A percentile compares a stretch with the other conserved stretches of the same genome.
Evolutionary conservation across 1,139 yeast genomes (phyloP).

Genomic region (Saccharomyces hybrid): DNA sequence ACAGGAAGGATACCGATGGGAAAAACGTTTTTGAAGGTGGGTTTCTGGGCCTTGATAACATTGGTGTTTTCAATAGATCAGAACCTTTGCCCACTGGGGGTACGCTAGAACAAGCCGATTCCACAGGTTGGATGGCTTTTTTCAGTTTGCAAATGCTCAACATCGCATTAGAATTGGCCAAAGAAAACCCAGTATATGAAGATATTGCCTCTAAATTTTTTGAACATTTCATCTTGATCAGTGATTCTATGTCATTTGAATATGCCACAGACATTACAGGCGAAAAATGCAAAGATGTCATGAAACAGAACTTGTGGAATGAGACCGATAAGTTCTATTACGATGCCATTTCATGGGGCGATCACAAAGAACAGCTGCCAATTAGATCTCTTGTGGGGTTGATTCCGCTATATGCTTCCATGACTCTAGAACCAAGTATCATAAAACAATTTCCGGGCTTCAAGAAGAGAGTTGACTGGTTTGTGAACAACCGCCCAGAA

Average conservation of each 20-base stretch:
- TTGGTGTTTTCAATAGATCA: conserved; percentile 88
- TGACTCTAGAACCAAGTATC: conserved; percentile 83
- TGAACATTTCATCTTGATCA: conserved; percentile 86
- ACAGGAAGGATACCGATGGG: conserved; percentile 82
- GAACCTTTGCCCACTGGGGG: conserved; percentile 96
- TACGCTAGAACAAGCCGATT: conserved; percentile 85
- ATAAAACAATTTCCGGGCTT: conserved; percentile 75
- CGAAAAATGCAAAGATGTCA: conserved; percentile 37
- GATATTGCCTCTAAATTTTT: conserved; percentile 93
- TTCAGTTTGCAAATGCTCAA: conserved; percentile 87
- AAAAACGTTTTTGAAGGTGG: conserved; percentile 94
- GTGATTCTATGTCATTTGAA: conserved; percentile 83
- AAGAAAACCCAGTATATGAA: conserved; percentile 80
- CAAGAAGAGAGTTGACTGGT: conserved; percentile 82
- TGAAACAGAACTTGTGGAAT: conserved; percentile 75
- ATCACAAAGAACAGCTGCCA: conserved; percentile 64
- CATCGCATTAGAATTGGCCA: conserved; percentile 85
- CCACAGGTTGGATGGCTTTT: conserved; percentile 98
- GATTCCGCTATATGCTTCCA: conserved; percentile 85
- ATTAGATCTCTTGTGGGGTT: conserved; percentile 88
- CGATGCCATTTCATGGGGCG: conserved; percentile 85
- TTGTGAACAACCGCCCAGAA: conserved; percentile 60
- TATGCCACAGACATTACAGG: conserved; percentile 29
- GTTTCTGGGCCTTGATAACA: conserved; percentile 86
- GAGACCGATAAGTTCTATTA: conserved; percentile 85